phyloP scores from a whole-genome alignment of 768 basidiomycete species.

The Piloderma croceum region DNA sequence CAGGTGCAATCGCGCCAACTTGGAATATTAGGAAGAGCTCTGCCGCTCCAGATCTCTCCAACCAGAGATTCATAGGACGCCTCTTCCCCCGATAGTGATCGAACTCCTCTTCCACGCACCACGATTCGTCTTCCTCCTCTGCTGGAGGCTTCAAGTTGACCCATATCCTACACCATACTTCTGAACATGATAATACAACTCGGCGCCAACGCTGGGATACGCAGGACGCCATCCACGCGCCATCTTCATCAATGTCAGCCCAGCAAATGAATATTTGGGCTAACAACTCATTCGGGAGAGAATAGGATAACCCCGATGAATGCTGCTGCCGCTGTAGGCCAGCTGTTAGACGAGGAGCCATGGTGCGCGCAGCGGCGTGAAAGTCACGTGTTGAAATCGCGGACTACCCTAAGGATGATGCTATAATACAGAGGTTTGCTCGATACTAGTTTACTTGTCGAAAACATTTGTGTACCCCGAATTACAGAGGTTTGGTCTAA shows the following conservation, averaged over 20 bases:
- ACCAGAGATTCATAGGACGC: constrained; percentile 9
- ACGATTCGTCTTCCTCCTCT: background rate
- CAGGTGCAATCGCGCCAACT: background rate
- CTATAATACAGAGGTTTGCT: too few species aligned
- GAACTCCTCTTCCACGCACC: constrained; percentile 13
- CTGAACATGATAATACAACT: constrained; percentile 4
- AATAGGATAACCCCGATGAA: too few species aligned
- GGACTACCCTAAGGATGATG: too few species aligned
- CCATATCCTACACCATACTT: constrained; percentile 8
- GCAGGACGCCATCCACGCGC: constrained; percentile 11
- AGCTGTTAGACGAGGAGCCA: too few species aligned
- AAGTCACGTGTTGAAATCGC: too few species aligned
- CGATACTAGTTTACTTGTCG: too few species aligned
- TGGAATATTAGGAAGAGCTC: constrained; percentile 1
- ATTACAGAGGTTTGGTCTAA: too few species aligned
- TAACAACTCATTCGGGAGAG: constrained; percentile 10
- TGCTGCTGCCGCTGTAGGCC: too few species aligned
- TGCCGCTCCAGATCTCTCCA: constrained; percentile 2
- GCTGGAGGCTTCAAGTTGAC: background rate
- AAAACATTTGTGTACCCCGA: too few species aligned
- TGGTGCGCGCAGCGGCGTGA: too few species aligned
- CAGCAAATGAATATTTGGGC: constrained; percentile 5
- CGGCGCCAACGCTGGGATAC: constrained; percentile 9
- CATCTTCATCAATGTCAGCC: constrained; percentile 9
- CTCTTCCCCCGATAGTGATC: constrained; percentile 2